A percentile compares a stretch with the other conserved stretches of the same genome.
Conservation (phyloP, 2,329 filamentous ascomycete genomes). For the Lecanosticta acicola region DNA sequence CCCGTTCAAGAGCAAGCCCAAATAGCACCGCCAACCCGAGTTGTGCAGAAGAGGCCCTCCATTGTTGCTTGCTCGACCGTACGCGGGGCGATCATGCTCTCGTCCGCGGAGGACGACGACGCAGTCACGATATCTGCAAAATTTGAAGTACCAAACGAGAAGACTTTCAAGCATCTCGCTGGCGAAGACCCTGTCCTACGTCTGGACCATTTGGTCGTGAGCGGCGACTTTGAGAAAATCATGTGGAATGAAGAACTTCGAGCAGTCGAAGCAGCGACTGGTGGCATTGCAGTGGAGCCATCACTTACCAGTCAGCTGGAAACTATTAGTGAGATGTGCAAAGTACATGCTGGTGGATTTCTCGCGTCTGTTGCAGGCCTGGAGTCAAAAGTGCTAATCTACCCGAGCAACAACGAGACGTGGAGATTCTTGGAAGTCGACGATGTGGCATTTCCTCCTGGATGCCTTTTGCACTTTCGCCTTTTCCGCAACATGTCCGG, state of each 20-base stretch:
- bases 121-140: constrained; percentile 1
- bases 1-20: not conserved
- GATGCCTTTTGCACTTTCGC: constrained; percentile 11
- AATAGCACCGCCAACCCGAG: not conserved
- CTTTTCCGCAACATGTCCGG: constrained; percentile 10
- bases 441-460: constrained; percentile 1
- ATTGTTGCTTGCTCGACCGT: not conserved
- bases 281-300: constrained; percentile 6
- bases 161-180: constrained; percentile 4
- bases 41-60: not conserved
- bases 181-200: constrained; percentile 10
- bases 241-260: constrained; percentile 10
- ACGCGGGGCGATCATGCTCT: not conserved
- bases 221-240: constrained; percentile 14
- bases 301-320: constrained; percentile 1
- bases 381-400: constrained; percentile 21
- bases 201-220: constrained; percentile 13
- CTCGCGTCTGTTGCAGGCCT: constrained; percentile 13
- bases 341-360: constrained; percentile 18
- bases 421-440: constrained; percentile 24
- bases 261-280: constrained; percentile 1
- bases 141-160: constrained; percentile 5
- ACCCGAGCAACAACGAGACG: constrained; percentile 22
- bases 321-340: constrained; percentile 20
- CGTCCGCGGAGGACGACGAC: not conserved